Evolutionary conservation across 2,329 filamentous ascomycete species (phyloP), one percentile per base, ranked within the genome.

Genomic region (Xylaria sp.): DNA sequence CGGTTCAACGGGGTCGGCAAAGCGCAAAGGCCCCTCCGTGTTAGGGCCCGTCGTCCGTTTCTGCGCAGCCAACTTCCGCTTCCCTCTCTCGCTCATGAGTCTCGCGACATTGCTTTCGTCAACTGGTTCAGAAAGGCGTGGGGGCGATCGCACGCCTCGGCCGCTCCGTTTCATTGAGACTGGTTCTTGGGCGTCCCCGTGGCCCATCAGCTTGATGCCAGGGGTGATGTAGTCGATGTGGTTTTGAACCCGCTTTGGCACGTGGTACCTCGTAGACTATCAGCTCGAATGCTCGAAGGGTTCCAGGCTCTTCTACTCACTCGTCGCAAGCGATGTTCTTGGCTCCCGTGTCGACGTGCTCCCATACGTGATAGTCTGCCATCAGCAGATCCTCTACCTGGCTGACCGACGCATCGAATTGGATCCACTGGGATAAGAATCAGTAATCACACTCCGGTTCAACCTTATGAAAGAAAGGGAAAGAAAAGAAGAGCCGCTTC

Each of bases 211-310:
- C 56, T 79, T 80, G 57, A 82, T 76, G 16, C 80, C 80, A 0
- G 81, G 81, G 1, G 77, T 83, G 37, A 85, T 76, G 64, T 83
- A 84, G 67, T 84, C 81, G 47, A 84, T 71, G 52, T 83, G 78
- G 9, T 71, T 59, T 40, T 72, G 72, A 13, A 84, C 59, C 39
- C 75, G 64, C 22, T 71, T 70, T 1, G 81, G 81, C 4, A 84
- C 67, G 53, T 80, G 78, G 63, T 82, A 82, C 52, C 63, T 67
- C 21, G 21, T 2, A 29, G 29, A 19, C 11, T 7, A 44, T 60
- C 16, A 55, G 49, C 21, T 9, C 13, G 2, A 5, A 21, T 11
- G 24, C 9, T 2, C 18, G 16, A 29, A 9, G 16, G 1, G 20
- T 24, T 6, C 7, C 19, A 13, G 11, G 0, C 18, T 38, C 13